Percentiles rank a stretch among this genome's conserved stretches.
phyloP scores from a whole-genome alignment of 495 filamentous ascomycete genomes.

The Penicillium soppii region DNA sequence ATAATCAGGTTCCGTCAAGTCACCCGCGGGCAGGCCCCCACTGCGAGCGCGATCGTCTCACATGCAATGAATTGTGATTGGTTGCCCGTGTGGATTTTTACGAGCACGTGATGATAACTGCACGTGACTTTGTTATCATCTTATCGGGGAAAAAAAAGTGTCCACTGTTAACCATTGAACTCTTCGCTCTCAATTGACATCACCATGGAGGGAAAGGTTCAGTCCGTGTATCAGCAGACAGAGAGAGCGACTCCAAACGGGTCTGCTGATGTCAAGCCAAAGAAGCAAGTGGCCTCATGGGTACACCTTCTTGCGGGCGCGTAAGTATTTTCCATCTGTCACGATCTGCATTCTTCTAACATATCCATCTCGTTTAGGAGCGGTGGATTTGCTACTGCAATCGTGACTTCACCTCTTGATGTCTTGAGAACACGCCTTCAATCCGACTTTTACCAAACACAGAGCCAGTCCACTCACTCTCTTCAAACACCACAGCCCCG shows the following conservation, averaged over 20 bases:
- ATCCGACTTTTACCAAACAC: slow-evolving; percentile 76
- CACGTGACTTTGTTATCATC: neutral
- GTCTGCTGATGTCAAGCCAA: neutral
- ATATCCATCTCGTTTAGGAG: slow-evolving; percentile 49
- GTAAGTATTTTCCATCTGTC: slow-evolving; percentile 47
- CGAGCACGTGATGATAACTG: neutral
- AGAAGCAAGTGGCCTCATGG: slow-evolving; percentile 49
- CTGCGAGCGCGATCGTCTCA: too few species aligned
- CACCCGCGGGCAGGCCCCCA: too few species aligned
- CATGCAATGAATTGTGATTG: too few species aligned
- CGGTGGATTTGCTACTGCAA: slow-evolving; percentile 81
- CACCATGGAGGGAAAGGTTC: neutral
- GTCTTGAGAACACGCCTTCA: slow-evolving; percentile 87
- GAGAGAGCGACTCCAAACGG: neutral
- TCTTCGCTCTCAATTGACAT: neutral
- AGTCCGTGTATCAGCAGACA: neutral
- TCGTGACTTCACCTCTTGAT: slow-evolving; percentile 81
- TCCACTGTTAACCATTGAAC: neutral
- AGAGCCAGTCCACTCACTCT: slow-evolving; percentile 39
- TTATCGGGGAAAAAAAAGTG: neutral
- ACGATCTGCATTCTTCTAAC: slow-evolving; percentile 9
- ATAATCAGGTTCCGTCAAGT: too few species aligned
- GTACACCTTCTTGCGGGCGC: slow-evolving; percentile 85
- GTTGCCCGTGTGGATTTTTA: too few species aligned
- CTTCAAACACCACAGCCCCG: slow-evolving; percentile 28